These are phyloP conservation scores for Wolfiporia cocos DNA, from an alignment of 1,284 basidiomycete species.

Conservation along the genomic window DNA sequence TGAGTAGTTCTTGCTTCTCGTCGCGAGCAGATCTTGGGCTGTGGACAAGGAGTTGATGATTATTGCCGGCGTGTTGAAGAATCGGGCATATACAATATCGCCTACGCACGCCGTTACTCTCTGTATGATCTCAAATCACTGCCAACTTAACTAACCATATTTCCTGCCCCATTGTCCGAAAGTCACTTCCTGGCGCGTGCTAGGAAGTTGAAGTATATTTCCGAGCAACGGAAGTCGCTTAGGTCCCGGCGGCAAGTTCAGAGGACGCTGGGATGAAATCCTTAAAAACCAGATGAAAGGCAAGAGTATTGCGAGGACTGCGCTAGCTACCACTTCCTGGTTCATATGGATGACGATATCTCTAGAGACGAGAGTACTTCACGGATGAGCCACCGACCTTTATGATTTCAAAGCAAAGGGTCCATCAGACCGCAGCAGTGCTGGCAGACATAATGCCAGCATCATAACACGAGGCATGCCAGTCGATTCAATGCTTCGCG, in stretches of 20 bases:
- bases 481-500: no score
- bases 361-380: no score
- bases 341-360: no score
- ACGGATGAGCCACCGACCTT: background rate
- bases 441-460: no score
- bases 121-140: background rate
- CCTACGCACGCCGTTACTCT: background rate
- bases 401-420: background rate
- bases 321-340: background rate
- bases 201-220: slow-evolving; percentile 1
- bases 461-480: no score
- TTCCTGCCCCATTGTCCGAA: slow-evolving; percentile 2
- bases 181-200: background rate
- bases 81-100: background rate
- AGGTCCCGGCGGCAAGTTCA: slow-evolving; percentile 3
- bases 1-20: slow-evolving; percentile 3
- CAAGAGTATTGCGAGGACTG: background rate
- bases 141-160: background rate
- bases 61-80: slow-evolving; percentile 3
- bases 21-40: slow-evolving; percentile 4
- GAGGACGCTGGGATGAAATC: background rate
- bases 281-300: background rate
- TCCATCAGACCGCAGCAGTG: background rate
- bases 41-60: slow-evolving; percentile 1
- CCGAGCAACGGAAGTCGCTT: slow-evolving; percentile 1